phyloP scores from a whole-genome alignment of 2,329 filamentous ascomycete genomes.

The Alternaria angustiovoidea region DNA sequence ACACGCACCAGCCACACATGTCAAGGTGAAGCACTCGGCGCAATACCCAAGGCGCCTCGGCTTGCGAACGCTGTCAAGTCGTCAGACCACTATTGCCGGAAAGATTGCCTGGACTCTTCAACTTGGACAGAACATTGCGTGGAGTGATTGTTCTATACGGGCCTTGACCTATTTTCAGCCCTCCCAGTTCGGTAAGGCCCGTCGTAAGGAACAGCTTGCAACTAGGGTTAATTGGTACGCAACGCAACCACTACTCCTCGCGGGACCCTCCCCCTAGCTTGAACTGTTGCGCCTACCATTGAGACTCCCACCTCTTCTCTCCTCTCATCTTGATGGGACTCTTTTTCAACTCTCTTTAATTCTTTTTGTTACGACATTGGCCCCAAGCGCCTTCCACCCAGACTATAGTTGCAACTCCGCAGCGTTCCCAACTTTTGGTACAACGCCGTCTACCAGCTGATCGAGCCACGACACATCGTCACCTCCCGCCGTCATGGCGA shows the following conservation, averaged over 20 bases:
- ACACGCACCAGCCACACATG: slow-evolving; percentile 5
- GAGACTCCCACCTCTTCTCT: slow-evolving; percentile 24
- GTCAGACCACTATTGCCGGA: not conserved
- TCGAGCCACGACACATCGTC: slow-evolving; percentile 29
- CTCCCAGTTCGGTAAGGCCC: slow-evolving; percentile 31
- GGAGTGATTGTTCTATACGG: not conserved
- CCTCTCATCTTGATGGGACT: slow-evolving; percentile 31
- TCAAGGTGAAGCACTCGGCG: slow-evolving; percentile 21
- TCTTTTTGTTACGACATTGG: slow-evolving; percentile 19
- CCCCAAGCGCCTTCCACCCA: slow-evolving; percentile 2
- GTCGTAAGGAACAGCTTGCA: slow-evolving; percentile 39
- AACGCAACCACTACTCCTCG: slow-evolving; percentile 27
- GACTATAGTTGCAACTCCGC: slow-evolving; percentile 19
- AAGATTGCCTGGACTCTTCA: not conserved
- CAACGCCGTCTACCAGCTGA: slow-evolving; percentile 28
- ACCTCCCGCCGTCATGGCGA: slow-evolving; percentile 48
- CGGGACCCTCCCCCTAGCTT: slow-evolving; percentile 33
- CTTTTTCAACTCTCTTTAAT: slow-evolving; percentile 50
- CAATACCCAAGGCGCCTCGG: slow-evolving; percentile 10
- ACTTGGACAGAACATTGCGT: not conserved
- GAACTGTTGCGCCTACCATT: slow-evolving; percentile 36
- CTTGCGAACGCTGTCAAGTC: slow-evolving; percentile 1
- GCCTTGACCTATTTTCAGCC: slow-evolving; percentile 29
- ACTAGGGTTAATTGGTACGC: slow-evolving; percentile 40
- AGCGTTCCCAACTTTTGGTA: slow-evolving; percentile 12